Evolutionary conservation across 192 early-diverging fungal genomes (phyloP).

Genomic region (Podila minutissima): DNA sequence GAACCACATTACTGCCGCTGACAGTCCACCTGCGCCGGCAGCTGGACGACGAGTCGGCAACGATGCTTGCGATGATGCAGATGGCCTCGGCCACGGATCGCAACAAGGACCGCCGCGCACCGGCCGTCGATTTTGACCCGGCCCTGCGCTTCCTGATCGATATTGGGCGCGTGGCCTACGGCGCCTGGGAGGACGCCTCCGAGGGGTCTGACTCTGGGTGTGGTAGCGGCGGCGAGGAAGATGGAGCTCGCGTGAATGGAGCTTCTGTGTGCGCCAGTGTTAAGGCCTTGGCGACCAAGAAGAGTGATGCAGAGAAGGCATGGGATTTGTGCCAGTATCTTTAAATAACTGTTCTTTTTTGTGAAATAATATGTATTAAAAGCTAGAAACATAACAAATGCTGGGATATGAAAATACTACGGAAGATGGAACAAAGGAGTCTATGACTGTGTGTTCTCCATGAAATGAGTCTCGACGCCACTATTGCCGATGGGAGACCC

Average conservation of each 20-base stretch:
- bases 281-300: conserved; percentile 11
- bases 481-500: conserved; percentile 18
- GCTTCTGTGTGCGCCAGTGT: not conserved
- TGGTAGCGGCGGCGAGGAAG: conserved; percentile 42
- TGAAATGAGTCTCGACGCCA: conserved; percentile 31
- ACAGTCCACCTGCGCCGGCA: conserved; percentile 45
- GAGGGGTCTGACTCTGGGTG: conserved; percentile 48
- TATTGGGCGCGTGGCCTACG: conserved; percentile 40
- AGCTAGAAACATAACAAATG: not conserved
- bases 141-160: conserved; percentile 44
- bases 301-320: conserved; percentile 47
- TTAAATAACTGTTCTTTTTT: not conserved
- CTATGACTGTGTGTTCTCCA: conserved; percentile 1
- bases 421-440: not conserved
- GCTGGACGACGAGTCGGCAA: conserved; percentile 42
- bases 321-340: conserved; percentile 43
- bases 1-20: conserved; percentile 38
- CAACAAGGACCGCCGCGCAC: conserved; percentile 8
- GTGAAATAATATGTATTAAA: not conserved
- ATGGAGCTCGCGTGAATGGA: not conserved
- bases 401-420: too few relatives aligned
- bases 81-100: conserved; percentile 19
- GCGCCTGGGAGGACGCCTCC: conserved; percentile 45
- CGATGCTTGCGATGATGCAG: conserved; percentile 36
- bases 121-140: conserved; percentile 37